Evolutionary conservation across 305 asterid genomes (phyloP).

Genomic region (Fraxinus latifolia): DNA sequence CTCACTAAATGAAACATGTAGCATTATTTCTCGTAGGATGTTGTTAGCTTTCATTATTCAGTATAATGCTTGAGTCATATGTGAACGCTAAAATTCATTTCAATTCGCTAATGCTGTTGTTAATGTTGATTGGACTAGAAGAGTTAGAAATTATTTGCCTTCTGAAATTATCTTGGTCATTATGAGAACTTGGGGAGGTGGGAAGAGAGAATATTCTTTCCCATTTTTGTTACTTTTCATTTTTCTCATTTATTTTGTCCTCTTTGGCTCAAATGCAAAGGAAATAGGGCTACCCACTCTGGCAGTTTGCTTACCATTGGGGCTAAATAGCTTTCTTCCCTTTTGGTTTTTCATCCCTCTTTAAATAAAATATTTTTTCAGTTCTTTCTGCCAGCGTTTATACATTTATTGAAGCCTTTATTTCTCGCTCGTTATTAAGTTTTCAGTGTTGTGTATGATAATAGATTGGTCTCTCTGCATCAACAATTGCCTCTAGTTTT

Average conservation of each 20-base stretch:
- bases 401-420: not conserved
- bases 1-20: not conserved
- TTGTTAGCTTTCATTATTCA: not conserved
- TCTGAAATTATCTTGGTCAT: not conserved
- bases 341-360: not conserved
- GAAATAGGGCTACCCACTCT: not conserved
- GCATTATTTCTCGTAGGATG: not conserved
- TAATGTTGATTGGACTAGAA: not conserved
- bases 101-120: not conserved
- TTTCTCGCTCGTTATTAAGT: constrained; percentile 19
- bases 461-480: constrained; percentile 97
- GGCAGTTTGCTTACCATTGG: not conserved
- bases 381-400: not conserved
- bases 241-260: not conserved
- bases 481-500: constrained; percentile 96
- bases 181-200: not conserved
- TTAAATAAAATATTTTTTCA: not conserved
- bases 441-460: constrained; percentile 24
- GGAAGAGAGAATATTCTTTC: not conserved
- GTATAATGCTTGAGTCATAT: not conserved
- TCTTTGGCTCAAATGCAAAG: not conserved
- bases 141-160: not conserved
- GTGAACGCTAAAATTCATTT: not conserved
- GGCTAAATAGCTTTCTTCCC: not conserved
- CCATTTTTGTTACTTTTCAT: not conserved